These are phyloP conservation scores for Dactylonectria estremocensis DNA, from an alignment of 2,329 filamentous ascomycete genomes.

Conservation along the genomic window DNA sequence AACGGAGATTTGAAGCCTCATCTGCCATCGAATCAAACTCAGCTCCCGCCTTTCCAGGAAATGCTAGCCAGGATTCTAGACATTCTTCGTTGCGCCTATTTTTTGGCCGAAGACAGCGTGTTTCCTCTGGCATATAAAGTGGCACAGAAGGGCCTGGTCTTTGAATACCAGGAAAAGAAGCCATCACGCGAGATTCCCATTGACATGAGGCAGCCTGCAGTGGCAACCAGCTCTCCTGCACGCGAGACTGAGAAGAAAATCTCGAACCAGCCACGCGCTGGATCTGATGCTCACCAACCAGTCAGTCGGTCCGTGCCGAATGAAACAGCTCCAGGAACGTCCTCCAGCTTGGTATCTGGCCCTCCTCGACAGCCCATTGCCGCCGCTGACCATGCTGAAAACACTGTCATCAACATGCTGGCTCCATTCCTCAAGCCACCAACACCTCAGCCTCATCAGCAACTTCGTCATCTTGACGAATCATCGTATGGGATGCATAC, in stretches of 20 bases:
- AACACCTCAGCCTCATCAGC: slow-evolving; percentile 57
- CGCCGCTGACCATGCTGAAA: slow-evolving; percentile 52
- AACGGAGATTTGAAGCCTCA: slow-evolving; percentile 58
- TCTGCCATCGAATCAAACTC: slow-evolving; percentile 51
- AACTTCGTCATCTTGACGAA: slow-evolving; percentile 54
- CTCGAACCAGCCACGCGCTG: slow-evolving; percentile 28
- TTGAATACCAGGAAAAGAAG: slow-evolving; percentile 50
- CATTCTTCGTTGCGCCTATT: slow-evolving; percentile 64
- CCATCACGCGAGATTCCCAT: neutral
- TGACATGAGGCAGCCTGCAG: slow-evolving; percentile 7
- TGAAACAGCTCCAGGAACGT: slow-evolving; percentile 10
- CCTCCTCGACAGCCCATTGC: slow-evolving; percentile 25
- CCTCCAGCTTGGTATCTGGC: slow-evolving; percentile 26
- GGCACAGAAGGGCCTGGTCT: slow-evolving; percentile 50
- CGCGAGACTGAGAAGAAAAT: slow-evolving; percentile 27
- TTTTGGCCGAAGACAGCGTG: slow-evolving; percentile 59
- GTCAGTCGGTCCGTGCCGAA: slow-evolving; percentile 23
- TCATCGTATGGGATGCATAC: slow-evolving; percentile 71
- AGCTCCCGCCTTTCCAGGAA: slow-evolving; percentile 54
- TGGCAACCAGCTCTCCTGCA: neutral
- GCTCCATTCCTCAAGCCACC: slow-evolving; percentile 64
- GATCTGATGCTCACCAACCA: slow-evolving; percentile 20
- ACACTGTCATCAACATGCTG: slow-evolving; percentile 63
- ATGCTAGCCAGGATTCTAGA: slow-evolving; percentile 65
- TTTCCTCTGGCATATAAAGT: slow-evolving; percentile 57